Percentiles rank a stretch among this genome's conserved stretches.
phyloP scores from a whole-genome alignment of 1,284 basidiomycete genomes.

The Pholiota adiposa region DNA sequence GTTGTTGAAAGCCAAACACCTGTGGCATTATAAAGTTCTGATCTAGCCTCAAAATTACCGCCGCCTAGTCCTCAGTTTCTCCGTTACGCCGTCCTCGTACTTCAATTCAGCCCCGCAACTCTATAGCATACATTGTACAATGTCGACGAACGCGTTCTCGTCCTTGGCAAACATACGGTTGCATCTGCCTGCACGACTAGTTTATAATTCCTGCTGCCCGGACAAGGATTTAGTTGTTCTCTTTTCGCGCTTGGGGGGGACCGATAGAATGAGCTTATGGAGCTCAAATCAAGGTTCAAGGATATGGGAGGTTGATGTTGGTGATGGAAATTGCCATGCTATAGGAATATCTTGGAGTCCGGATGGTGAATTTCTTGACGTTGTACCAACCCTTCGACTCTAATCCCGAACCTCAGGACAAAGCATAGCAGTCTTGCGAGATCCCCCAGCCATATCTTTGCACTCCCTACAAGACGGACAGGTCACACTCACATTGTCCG shows the following conservation, averaged over 20 bases:
- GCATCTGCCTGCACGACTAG: slow-evolving; percentile 58
- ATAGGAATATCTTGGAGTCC: slow-evolving; percentile 78
- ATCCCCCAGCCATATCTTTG: slow-evolving; percentile 67
- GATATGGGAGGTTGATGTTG: slow-evolving; percentile 79
- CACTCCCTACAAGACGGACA: slow-evolving; percentile 79
- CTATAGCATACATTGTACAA: slow-evolving; percentile 8
- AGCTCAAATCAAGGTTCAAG: slow-evolving; percentile 74
- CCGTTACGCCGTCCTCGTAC: background rate
- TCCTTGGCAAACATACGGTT: slow-evolving; percentile 62
- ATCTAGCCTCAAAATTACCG: background rate
- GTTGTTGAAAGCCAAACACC: too few relatives aligned
- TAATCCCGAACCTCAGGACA: slow-evolving; percentile 51
- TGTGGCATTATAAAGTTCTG: background rate
- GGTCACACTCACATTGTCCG: slow-evolving; percentile 48
- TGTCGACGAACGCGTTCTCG: slow-evolving; percentile 48
- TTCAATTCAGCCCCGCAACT: background rate
- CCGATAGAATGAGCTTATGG: slow-evolving; percentile 76
- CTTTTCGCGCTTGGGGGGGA: slow-evolving; percentile 63
- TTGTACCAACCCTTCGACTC: slow-evolving; percentile 1
- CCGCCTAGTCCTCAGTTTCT: too few relatives aligned
- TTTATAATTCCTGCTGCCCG: slow-evolving; percentile 75
- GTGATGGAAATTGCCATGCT: slow-evolving; percentile 52
- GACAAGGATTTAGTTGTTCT: slow-evolving; percentile 81
- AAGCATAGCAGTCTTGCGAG: slow-evolving; percentile 71
- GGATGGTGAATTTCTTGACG: slow-evolving; percentile 54